A percentile compares a stretch with the other conserved stretches of the same genome.
Evolutionary conservation across 2,329 filamentous ascomycete genomes (phyloP).

Genomic region (Claviceps citrina): DNA sequence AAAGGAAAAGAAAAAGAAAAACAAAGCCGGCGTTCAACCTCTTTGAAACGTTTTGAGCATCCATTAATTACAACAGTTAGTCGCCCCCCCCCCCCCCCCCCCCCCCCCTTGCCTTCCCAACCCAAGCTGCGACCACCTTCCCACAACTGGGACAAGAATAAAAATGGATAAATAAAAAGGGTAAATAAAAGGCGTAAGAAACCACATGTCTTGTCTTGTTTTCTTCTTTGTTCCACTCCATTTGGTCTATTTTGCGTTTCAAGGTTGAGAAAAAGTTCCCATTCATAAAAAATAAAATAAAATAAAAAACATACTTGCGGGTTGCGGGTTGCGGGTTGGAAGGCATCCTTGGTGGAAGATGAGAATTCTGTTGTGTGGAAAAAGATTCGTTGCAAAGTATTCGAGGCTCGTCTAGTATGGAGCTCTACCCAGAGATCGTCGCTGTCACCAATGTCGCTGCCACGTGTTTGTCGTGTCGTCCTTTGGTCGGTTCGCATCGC

Average conservation of each 20-base stretch:
- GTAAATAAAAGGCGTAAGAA: not conserved
- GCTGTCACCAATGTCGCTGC: constrained; percentile 1
- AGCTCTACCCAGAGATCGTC: not conserved
- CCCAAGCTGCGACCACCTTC: too few relatives aligned
- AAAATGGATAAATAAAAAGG: not conserved
- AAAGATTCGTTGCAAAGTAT: constrained; percentile 1
- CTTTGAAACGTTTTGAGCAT: not conserved
- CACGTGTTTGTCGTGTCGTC: constrained; percentile 1
- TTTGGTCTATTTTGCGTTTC: constrained; percentile 6
- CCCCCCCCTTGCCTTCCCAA: too few relatives aligned
- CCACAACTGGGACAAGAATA: not conserved
- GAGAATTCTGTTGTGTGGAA: not conserved
- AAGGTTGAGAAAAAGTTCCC: constrained; percentile 1
- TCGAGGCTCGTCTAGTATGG: not conserved
- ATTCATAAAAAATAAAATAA: not conserved
- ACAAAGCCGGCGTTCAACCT: not conserved
- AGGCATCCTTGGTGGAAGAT: not conserved
- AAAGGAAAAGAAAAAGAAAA: not conserved
- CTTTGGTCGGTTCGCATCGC: constrained; percentile 2
- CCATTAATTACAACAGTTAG: not conserved
- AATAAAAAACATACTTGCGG: not conserved
- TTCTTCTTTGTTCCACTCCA: not conserved
- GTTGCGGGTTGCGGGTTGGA: not conserved
- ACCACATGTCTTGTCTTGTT: constrained; percentile 2
- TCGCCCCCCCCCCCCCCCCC: not conserved